Evolutionary conservation across 2,329 filamentous ascomycete species (phyloP).

Genomic region (Penicillium verrucosum): DNA sequence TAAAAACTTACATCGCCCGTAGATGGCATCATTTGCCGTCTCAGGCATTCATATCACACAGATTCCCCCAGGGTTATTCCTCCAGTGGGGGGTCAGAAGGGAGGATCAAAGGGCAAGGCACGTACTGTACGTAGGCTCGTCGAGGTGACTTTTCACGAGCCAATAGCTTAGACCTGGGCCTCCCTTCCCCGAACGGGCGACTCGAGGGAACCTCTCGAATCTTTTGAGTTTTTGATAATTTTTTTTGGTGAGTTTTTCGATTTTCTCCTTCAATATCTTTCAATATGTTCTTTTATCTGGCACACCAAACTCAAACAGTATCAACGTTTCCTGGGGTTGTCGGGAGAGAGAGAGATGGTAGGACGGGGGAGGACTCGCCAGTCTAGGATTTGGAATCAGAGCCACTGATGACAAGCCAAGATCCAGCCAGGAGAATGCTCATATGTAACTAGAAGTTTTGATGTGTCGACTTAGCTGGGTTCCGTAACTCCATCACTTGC

Average conservation of each 20-base stretch:
- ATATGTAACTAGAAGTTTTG: slow-evolving; percentile 31
- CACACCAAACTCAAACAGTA: slow-evolving; percentile 9
- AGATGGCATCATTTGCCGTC: slow-evolving; percentile 9
- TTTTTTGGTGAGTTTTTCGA: background rate
- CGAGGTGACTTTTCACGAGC: slow-evolving; percentile 8
- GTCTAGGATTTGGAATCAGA: slow-evolving; percentile 33
- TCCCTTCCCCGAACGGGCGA: background rate
- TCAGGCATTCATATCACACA: slow-evolving; percentile 1
- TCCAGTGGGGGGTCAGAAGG: background rate
- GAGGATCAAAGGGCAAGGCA: slow-evolving; percentile 15
- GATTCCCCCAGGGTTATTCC: slow-evolving; percentile 4
- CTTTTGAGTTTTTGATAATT: background rate
- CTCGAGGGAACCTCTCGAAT: background rate
- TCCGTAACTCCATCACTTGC: slow-evolving; percentile 21
- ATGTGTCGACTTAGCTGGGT: slow-evolving; percentile 40
- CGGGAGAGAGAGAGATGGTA: background rate
- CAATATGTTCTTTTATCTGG: background rate
- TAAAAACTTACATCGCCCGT: slow-evolving; percentile 19
- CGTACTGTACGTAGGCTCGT: slow-evolving; percentile 19
- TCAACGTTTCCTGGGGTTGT: background rate
- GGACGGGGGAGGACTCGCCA: slow-evolving; percentile 21
- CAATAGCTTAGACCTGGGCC: slow-evolving; percentile 2
- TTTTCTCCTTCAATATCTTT: background rate
- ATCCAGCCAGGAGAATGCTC: slow-evolving; percentile 23
- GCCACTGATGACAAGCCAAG: slow-evolving; percentile 25